phyloP scores from a whole-genome alignment of 1,284 basidiomycete genomes.

The Trichosporon sp. region DNA sequence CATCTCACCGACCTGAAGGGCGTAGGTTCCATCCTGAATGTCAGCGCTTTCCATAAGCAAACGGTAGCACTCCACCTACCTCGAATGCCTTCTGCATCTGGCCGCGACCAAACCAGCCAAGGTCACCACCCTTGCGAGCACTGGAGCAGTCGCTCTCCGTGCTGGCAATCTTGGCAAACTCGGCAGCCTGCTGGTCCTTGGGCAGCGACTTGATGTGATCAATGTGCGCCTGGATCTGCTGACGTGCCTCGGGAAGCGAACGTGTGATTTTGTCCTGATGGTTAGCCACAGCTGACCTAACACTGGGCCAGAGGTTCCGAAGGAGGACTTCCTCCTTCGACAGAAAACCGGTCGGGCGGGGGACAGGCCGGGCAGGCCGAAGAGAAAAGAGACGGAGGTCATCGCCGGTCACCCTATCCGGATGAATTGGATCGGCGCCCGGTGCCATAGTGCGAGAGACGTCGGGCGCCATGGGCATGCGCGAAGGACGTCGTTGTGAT shows the following conservation, averaged over 20 bases:
- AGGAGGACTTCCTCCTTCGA: too few relatives aligned
- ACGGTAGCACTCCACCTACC: conserved; percentile 38
- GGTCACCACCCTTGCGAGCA: conserved; percentile 70
- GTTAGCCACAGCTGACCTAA: too few relatives aligned
- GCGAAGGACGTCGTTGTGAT: too few relatives aligned
- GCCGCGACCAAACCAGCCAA: conserved; percentile 76
- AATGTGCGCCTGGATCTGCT: conserved; percentile 61
- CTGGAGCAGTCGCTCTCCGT: conserved; percentile 82
- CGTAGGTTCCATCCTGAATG: conserved; percentile 66
- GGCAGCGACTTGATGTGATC: conserved; percentile 35
- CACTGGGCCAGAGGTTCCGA: too few relatives aligned
- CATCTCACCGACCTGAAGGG: conserved; percentile 72
- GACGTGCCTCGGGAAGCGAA: conserved; percentile 81
- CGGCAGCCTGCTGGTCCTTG: conserved; percentile 53
- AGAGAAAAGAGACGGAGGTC: too few relatives aligned
- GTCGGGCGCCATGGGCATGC: too few relatives aligned
- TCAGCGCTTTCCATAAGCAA: background rate
- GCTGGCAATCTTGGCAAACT: conserved; percentile 68
- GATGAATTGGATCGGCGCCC: too few relatives aligned
- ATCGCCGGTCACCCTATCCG: too few relatives aligned
- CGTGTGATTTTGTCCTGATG: conserved; percentile 72
- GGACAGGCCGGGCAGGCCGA: too few relatives aligned
- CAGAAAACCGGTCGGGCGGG: too few relatives aligned
- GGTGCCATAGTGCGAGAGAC: too few relatives aligned
- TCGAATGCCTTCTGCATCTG: conserved; percentile 99